Evolutionary conservation across 257 asterid genomes (phyloP).

Genomic region (Nicotiana sylvestris): DNA sequence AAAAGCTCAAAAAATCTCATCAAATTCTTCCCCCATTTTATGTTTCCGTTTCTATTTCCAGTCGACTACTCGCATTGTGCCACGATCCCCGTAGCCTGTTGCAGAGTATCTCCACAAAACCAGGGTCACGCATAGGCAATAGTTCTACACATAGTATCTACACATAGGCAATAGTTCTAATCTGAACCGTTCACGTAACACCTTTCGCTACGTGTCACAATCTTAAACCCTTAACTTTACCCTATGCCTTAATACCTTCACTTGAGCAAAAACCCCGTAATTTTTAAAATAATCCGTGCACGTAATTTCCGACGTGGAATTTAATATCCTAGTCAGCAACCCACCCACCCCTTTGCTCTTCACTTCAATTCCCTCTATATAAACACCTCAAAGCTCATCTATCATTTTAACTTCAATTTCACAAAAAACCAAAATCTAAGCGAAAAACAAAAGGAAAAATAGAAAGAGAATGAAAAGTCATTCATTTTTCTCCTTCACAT

Average conservation of each 20-base stretch:
- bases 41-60: not conserved
- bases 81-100: not conserved
- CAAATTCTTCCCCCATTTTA: not conserved
- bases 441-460: not conserved
- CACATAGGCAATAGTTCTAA: not conserved
- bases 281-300: not conserved
- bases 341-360: not conserved
- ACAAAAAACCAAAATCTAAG: not conserved
- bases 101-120: not conserved
- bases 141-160: not conserved
- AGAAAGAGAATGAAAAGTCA: not conserved
- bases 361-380: not conserved
- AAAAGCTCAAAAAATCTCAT: conserved; percentile 2
- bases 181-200: not conserved
- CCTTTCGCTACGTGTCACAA: not conserved
- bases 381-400: not conserved
- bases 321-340: not conserved
- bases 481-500: not conserved
- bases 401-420: conserved; percentile 5
- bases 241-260: not conserved
- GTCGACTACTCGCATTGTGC: not conserved
- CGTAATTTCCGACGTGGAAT: not conserved
- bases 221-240: not conserved
- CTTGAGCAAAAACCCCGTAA: not conserved
- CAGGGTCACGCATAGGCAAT: not conserved